phyloP scores from a whole-genome alignment of 177 flowering plant species.

The Vitis hybrid region DNA sequence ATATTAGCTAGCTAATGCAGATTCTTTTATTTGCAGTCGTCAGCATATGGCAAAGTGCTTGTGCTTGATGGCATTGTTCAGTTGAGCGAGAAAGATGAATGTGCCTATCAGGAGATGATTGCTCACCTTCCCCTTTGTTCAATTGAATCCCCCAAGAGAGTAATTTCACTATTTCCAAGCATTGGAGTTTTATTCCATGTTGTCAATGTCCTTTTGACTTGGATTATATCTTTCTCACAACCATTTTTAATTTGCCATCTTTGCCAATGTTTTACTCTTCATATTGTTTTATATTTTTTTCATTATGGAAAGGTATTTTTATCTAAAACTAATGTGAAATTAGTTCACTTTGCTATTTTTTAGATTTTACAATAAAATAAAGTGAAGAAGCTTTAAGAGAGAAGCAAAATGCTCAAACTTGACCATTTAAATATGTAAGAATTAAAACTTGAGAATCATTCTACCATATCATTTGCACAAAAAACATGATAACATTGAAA shows the following conservation, averaged over 20 bases:
- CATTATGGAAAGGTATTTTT: too few species aligned
- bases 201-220: too few species aligned
- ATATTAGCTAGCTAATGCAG: background rate
- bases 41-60: slow-evolving; percentile 89
- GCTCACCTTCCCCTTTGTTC: slow-evolving; percentile 98
- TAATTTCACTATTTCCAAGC: slow-evolving; percentile 25
- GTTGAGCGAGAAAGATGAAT: slow-evolving; percentile 98
- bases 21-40: slow-evolving; percentile 55
- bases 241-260: too few species aligned
- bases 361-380: too few species aligned
- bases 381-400: background rate
- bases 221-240: too few species aligned
- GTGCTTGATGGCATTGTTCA: slow-evolving; percentile 98
- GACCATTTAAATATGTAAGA: background rate
- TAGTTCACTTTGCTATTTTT: too few species aligned
- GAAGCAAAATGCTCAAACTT: background rate
- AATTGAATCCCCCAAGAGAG: slow-evolving; percentile 75
- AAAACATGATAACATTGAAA: background rate
- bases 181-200: background rate
- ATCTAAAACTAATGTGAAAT: too few species aligned
- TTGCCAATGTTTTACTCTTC: too few species aligned
- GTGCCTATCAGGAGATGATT: slow-evolving; percentile 99
- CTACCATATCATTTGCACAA: background rate
- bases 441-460: background rate
- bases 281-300: background rate